These are phyloP conservation scores for Naganishia vishniacii DNA, from an alignment of 768 basidiomycete genomes.

Conservation along the genomic window DNA sequence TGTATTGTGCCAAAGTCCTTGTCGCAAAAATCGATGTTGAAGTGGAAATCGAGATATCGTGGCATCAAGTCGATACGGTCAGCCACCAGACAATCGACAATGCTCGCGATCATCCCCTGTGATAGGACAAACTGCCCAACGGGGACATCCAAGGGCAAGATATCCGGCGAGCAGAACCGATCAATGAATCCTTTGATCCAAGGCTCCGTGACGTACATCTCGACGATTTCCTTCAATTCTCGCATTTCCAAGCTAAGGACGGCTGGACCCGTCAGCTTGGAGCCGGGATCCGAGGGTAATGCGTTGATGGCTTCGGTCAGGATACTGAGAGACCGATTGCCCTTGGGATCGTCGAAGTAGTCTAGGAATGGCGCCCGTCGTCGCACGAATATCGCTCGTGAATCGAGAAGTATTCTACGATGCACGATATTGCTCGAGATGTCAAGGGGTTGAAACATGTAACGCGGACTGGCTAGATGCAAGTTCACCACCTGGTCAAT, in stretches of 20 bases:
- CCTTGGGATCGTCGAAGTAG: slow-evolving; percentile 88
- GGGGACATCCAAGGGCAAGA: neutral
- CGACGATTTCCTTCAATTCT: neutral
- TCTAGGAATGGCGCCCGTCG: slow-evolving; percentile 84
- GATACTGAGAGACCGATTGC: slow-evolving; percentile 57
- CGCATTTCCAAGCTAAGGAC: neutral
- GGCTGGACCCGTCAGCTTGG: slow-evolving; percentile 2
- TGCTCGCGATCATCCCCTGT: neutral
- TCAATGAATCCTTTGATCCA: slow-evolving; percentile 11
- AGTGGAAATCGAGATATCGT: slow-evolving; percentile 11
- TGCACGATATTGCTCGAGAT: slow-evolving; percentile 74
- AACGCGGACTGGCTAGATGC: slow-evolving; percentile 84
- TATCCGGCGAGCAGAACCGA: neutral
- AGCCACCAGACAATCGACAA: slow-evolving; percentile 4
- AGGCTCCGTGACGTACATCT: neutral
- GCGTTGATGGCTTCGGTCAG: slow-evolving; percentile 11
- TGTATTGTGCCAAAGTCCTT: slow-evolving; percentile 2
- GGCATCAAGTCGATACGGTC: slow-evolving; percentile 10
- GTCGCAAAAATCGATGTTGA: slow-evolving; percentile 14
- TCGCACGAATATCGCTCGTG: slow-evolving; percentile 84
- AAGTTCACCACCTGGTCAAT: slow-evolving; percentile 75
- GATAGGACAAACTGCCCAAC: slow-evolving; percentile 2
- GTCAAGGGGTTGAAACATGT: slow-evolving; percentile 46
- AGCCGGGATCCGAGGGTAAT: slow-evolving; percentile 5
- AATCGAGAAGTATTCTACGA: slow-evolving; percentile 63